Conservation (phyloP, 1,284 basidiomycete species). For the Cerioporus squamosus region DNA sequence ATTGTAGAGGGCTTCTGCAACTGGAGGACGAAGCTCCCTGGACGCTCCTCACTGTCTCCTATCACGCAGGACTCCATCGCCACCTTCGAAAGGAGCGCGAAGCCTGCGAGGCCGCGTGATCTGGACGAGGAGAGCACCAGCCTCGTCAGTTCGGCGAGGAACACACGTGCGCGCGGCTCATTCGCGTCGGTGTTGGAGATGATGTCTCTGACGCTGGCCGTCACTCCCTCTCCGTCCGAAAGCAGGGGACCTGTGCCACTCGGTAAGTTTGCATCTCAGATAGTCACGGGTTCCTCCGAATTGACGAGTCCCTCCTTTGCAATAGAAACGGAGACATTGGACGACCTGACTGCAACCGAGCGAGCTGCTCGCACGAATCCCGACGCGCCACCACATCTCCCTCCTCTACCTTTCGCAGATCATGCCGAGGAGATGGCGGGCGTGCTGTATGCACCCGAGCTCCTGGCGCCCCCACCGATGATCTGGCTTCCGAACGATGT, state of each 20-base stretch:
- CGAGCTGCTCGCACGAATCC: conserved; percentile 77
- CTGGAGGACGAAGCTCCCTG: conserved; percentile 53
- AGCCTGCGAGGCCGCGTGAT: conserved; percentile 37
- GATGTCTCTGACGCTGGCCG: conserved; percentile 77
- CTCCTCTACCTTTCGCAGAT: conserved; percentile 68
- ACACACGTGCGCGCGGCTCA: conserved; percentile 57
- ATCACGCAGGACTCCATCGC: conserved; percentile 62
- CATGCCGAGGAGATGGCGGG: conserved; percentile 77
- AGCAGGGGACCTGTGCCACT: conserved; percentile 66
- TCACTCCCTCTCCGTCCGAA: conserved; percentile 64
- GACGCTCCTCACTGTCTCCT: conserved; percentile 52
- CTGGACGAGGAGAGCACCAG: conserved; percentile 56
- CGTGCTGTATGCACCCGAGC: conserved; percentile 80
- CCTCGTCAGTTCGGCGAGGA: conserved; percentile 53
- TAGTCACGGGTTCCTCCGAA: background rate
- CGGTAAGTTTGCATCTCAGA: conserved; percentile 49
- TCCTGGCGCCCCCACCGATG: conserved; percentile 73
- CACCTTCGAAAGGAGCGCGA: conserved; percentile 52
- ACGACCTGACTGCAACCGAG: conserved; percentile 79
- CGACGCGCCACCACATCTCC: conserved; percentile 75
- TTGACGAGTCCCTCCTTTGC: background rate
- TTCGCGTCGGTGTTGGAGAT: conserved; percentile 80
- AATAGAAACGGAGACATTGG: conserved; percentile 73
- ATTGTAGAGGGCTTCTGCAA: conserved; percentile 62
- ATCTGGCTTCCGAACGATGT: conserved; percentile 83